These are phyloP conservation scores for Corymbia citriodora DNA, from an alignment of 441 rosid species.

Conservation along the genomic window DNA sequence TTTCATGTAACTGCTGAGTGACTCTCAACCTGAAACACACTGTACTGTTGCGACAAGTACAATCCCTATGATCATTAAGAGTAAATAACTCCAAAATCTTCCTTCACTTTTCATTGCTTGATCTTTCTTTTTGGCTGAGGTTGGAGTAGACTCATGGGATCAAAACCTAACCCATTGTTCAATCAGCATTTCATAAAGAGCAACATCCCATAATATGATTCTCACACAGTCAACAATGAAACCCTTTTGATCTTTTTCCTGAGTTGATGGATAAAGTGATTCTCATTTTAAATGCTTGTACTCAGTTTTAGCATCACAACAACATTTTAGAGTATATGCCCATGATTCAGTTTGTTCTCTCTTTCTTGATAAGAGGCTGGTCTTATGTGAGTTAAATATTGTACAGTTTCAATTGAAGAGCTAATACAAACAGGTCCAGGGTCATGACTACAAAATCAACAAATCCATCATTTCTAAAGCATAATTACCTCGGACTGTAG, in stretches of 20 bases:
- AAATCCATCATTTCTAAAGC: neutral
- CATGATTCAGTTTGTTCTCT: neutral
- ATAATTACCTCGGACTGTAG: slow-evolving; percentile 82
- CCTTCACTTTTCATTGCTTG: neutral
- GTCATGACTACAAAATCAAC: neutral
- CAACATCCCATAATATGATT: neutral
- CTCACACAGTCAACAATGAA: neutral
- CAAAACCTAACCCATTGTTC: neutral
- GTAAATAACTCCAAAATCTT: neutral
- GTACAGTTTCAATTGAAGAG: neutral
- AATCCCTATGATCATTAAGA: neutral
- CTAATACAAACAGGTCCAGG: neutral
- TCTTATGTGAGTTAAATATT: neutral
- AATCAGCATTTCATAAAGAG: neutral
- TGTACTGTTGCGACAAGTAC: neutral
- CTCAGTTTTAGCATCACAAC: neutral
- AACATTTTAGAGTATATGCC: neutral
- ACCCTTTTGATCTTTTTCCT: neutral
- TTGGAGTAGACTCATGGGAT: neutral
- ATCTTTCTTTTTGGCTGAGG: neutral
- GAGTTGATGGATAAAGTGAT: neutral
- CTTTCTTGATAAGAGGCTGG: neutral
- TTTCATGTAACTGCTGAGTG: neutral
- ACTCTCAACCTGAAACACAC: neutral
- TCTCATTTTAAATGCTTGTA: neutral